Conservation (phyloP, 495 filamentous ascomycete species). For the Penicillium paxilli region DNA sequence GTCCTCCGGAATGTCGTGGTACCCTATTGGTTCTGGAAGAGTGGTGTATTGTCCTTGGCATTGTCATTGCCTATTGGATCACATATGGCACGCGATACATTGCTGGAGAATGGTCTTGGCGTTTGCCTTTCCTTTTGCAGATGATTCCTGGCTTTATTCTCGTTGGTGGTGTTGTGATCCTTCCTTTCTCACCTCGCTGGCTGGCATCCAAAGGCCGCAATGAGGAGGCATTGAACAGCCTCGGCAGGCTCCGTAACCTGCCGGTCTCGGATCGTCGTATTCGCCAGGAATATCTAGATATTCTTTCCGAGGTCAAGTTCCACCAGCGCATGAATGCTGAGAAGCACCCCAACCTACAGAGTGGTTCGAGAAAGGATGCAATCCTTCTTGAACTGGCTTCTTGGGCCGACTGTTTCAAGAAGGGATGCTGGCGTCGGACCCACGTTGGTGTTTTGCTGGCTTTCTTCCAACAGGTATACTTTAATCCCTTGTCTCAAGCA, state of each 20-base stretch:
- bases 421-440: slow-evolving; percentile 55
- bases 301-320: slow-evolving; percentile 50
- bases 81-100: slow-evolving; percentile 57
- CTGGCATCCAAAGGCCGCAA: slow-evolving; percentile 49
- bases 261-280: slow-evolving; percentile 42
- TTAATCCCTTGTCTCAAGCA: no score
- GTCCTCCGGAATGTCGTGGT: slow-evolving; percentile 55
- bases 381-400: slow-evolving; percentile 44
- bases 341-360: slow-evolving; percentile 46
- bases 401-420: slow-evolving; percentile 50
- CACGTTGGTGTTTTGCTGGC: slow-evolving; percentile 54
- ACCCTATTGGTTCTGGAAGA: slow-evolving; percentile 56
- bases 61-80: slow-evolving; percentile 57
- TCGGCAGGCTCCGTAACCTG: slow-evolving; percentile 46
- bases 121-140: slow-evolving; percentile 52
- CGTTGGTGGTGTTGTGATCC: slow-evolving; percentile 40
- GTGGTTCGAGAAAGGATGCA: slow-evolving; percentile 25
- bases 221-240: slow-evolving; percentile 46
- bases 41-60: slow-evolving; percentile 55
- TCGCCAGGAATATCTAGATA: slow-evolving; percentile 50
- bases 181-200: slow-evolving; percentile 57
- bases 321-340: slow-evolving; percentile 46
- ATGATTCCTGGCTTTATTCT: slow-evolving; percentile 50
- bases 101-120: slow-evolving; percentile 50
- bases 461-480: slow-evolving; percentile 53